These are phyloP conservation scores for Datisca glomerata DNA, from an alignment of 306 rosid genomes.

Conservation along the genomic window DNA sequence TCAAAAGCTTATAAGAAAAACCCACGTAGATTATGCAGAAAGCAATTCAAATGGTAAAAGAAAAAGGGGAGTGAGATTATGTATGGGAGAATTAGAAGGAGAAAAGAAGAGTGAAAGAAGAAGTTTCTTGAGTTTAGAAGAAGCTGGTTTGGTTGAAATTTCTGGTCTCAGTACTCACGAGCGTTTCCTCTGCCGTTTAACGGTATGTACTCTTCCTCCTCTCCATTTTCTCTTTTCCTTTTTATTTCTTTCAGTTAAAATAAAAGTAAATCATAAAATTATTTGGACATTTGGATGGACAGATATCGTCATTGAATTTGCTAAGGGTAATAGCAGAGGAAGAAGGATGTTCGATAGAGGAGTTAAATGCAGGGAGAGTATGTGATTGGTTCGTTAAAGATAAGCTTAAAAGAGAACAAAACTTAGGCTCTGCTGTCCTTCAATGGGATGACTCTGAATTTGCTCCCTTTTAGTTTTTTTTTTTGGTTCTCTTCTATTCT, in stretches of 20 bases:
- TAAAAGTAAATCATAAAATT: too few relatives aligned
- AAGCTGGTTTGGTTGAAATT: conserved; percentile 82
- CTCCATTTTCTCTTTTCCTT: background rate
- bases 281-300: too few relatives aligned
- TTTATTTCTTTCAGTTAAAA: too few relatives aligned
- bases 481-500: too few relatives aligned
- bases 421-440: conserved; percentile 66
- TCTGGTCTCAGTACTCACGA: conserved; percentile 78
- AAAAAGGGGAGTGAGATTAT: too few relatives aligned
- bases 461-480: too few relatives aligned
- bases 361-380: conserved; percentile 66
- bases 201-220: conserved; percentile 25
- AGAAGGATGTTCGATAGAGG: conserved; percentile 79
- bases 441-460: conserved; percentile 94
- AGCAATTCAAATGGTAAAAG: too few relatives aligned
- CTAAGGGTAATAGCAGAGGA: conserved; percentile 78
- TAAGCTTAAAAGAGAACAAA: conserved; percentile 64
- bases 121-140: conserved; percentile 62
- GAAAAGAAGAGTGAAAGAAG: conserved; percentile 25
- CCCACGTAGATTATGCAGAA: too few relatives aligned
- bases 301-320: conserved; percentile 80
- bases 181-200: conserved; percentile 81
- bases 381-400: conserved; percentile 65
- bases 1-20: too few relatives aligned
- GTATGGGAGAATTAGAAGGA: too few relatives aligned